Base-by-base conservation (phyloP, 2,329 filamentous ascomycete genomes). In the Trichoderma aggressivum region DNA sequence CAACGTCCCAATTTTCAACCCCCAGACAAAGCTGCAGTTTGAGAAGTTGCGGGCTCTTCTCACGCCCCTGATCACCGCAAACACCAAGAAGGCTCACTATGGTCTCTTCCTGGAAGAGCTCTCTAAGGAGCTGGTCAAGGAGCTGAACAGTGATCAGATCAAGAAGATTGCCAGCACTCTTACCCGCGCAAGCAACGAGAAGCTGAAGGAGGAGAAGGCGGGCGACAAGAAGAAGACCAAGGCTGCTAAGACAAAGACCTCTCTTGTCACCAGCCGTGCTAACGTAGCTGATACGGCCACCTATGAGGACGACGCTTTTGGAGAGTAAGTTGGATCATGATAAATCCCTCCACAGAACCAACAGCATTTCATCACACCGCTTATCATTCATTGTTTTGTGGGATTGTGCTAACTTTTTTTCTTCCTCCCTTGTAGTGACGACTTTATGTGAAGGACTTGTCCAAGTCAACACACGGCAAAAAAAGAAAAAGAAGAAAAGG, bases 171-270 rank as follows among this genome's bases (percentile, higher is more conserved):
- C 94, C 14, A 97, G 92, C 81, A 88, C 89, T 6, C 83, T 99
- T 78, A 97, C 94, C n/a, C 91, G 94, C 6, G 87, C 97, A 70
- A 89, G 93, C 80, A 99, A 99, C 81, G 96, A 98, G 88, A 98
- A 97, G 88, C 91, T 98, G 91, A 97, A 94, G 86, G 94, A 98
- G 82, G 96, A 99, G 88, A 98, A 98, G 88, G 90, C 91, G 5
- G 89, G 93, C 4, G 94, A 97, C 75, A 98, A 97, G 87, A 91
- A 93, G 69, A 99, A 98, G 90, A 90, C 87, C 76, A 98, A 98
- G 88, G 94, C 94, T 5, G 92, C 93, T 73, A 98, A 98, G 90
- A 97, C 92, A 50, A 99, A 99, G 90, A 89, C 92, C 21, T 91
- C 89, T 7, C 85, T 98, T 63, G 92, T 92, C 70, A 90, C 92